Conservation (phyloP, 495 filamentous ascomycete species). For the Hypoxylon crocopeplum region DNA sequence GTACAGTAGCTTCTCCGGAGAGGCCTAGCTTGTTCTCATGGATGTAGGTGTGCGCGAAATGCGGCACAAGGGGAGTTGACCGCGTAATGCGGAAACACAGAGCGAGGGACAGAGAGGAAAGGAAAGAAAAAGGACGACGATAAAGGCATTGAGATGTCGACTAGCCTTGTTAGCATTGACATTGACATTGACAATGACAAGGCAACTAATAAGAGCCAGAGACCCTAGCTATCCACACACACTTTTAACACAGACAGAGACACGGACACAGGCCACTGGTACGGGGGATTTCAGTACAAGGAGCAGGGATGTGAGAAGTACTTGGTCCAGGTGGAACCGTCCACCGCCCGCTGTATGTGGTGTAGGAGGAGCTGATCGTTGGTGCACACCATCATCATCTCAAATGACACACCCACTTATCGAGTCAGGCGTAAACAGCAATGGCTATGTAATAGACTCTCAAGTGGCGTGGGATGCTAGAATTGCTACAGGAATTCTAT, state of each 20-base stretch:
- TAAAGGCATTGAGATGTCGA: constrained; percentile 10
- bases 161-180: constrained; percentile 28
- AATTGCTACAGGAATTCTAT: constrained; percentile 14
- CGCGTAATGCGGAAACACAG: constrained; percentile 23
- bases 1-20: constrained; percentile 9
- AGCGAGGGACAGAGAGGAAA: constrained; percentile 8
- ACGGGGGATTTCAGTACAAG: constrained; percentile 1
- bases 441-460: background rate
- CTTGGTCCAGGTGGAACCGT: constrained; percentile 28
- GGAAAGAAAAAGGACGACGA: constrained; percentile 10
- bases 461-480: background rate
- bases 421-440: constrained; percentile 10
- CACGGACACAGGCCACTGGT: background rate
- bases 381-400: constrained; percentile 32
- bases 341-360: constrained; percentile 11
- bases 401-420: constrained; percentile 27
- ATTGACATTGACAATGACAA: constrained; percentile 9
- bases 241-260: too few species aligned
- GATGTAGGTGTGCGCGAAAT: constrained; percentile 12
- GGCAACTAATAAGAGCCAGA: background rate
- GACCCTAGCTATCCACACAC: constrained; percentile 16
- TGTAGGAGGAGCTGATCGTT: constrained; percentile 11
- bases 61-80: constrained; percentile 15
- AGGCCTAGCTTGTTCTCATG: constrained; percentile 13
- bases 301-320: constrained; percentile 25